Percentiles rank a stretch among this genome's conserved stretches.
Evolutionary conservation across 495 filamentous ascomycete species (phyloP).

Genomic region (Annulohypoxylon maeteangense): DNA sequence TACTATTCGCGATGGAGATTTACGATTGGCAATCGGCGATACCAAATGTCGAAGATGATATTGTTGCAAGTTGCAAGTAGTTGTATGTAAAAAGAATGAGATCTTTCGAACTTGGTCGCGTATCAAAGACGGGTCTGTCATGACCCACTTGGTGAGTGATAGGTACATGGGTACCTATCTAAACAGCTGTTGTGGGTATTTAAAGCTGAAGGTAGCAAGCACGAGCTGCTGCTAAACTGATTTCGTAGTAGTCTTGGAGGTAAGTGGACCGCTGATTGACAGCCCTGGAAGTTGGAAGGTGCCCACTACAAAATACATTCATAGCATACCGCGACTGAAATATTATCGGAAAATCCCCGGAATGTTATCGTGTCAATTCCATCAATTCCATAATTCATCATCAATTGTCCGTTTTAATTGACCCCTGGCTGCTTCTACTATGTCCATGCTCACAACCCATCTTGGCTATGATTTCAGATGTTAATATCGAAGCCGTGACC

Average conservation of each 20-base stretch:
- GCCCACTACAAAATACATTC: neutral
- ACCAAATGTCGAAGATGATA: neutral
- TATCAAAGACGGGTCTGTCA: slow-evolving; percentile 1
- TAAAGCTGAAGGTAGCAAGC: neutral
- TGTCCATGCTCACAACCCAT: slow-evolving; percentile 11
- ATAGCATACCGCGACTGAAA: neutral
- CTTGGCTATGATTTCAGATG: slow-evolving; percentile 34
- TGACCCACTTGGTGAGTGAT: neutral
- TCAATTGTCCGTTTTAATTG: neutral
- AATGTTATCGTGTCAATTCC: slow-evolving; percentile 52
- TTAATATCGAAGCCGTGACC: slow-evolving; percentile 24
- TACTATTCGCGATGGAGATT: neutral
- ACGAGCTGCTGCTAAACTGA: neutral
- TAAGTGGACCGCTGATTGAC: neutral
- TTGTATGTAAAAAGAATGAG: slow-evolving; percentile 17
- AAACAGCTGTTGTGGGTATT: neutral
- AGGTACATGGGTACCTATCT: slow-evolving; percentile 5
- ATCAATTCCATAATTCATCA: slow-evolving; percentile 22
- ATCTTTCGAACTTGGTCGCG: slow-evolving; percentile 7
- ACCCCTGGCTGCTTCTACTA: slow-evolving; percentile 1
- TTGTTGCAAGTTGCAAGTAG: slow-evolving; percentile 5
- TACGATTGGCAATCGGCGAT: neutral
- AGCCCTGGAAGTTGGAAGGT: neutral
- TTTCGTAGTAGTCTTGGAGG: neutral
- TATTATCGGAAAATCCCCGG: slow-evolving; percentile 48